Base-by-base conservation (phyloP, 164 flowering plant species). In the Vitis rotundifolia region DNA sequence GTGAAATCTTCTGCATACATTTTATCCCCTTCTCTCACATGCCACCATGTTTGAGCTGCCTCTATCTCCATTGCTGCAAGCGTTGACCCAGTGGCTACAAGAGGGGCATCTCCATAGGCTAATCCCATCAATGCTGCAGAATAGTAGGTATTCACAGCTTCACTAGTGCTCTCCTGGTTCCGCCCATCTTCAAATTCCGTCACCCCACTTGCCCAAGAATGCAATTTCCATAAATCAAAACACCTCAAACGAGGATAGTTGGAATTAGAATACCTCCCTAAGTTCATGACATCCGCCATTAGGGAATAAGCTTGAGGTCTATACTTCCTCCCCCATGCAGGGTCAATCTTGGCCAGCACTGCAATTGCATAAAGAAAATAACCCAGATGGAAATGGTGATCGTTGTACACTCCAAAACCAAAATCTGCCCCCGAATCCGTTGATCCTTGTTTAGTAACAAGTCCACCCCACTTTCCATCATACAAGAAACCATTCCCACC, bases 121-220 rank as follows among this genome's bases (percentile, higher is more conserved):
- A 93, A 59, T 2, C 99, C 99, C 92, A 94, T 73, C 62, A 93
- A 69, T 14, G 99, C 94, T 3, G 94, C 97, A 3, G 99, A 85
- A 68, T 94, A 91, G 69, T 94, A 94, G 37, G 86, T 96, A 69
- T 88, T 90, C 71, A 93, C 86, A 0, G 99, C 94, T 73, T 94
- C 98, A 44, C 96, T 87, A 1, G 94, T 90, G 81, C 94, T 94
- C 82, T 92, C 93, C 64, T 91, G 98, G 54, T 90, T 90, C 69
- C 97, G 68, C 29, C 96, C 98, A 68, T 90, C 93, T 0, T 87
- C 88, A 71, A 87, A 93, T 67, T 89, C 97, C 1, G 90, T 86
- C 68, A 93, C 66, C 53, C 98, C 99, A 26, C 88, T 87, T 18
- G 96, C 97, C 99, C 99, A 95, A 15, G 97, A 95, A 69, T 95